Evolutionary conservation across 306 rosid genomes (phyloP).

Genomic region (Citrullus amarus): DNA sequence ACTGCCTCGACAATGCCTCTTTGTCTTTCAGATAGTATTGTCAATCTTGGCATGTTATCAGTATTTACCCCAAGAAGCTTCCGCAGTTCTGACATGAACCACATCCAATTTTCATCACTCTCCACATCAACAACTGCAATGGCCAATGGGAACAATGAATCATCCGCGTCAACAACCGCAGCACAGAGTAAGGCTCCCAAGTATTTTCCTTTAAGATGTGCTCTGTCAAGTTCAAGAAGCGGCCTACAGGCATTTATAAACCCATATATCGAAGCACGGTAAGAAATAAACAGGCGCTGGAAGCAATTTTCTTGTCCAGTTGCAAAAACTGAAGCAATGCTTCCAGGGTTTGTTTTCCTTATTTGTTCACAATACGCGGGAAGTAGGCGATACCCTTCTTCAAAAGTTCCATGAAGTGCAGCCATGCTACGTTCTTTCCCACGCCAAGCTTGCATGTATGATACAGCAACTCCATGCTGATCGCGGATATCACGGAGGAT

Average conservation of each 20-base stretch:
- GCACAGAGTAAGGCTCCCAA: slow-evolving; percentile 82
- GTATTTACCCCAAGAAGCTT: slow-evolving; percentile 95
- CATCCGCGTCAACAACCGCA: slow-evolving; percentile 88
- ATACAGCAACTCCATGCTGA: slow-evolving; percentile 96
- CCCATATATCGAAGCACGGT: slow-evolving; percentile 87
- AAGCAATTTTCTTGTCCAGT: slow-evolving; percentile 85
- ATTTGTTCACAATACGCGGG: slow-evolving; percentile 90
- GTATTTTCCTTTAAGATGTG: slow-evolving; percentile 88
- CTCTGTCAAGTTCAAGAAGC: slow-evolving; percentile 85
- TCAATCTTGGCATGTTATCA: slow-evolving; percentile 90
- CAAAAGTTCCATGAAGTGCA: slow-evolving; percentile 97
- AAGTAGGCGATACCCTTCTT: slow-evolving; percentile 89
- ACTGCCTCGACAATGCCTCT: slow-evolving; percentile 73
- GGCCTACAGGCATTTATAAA: slow-evolving; percentile 96
- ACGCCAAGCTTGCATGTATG: slow-evolving; percentile 99
- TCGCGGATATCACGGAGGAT: slow-evolving; percentile 90
- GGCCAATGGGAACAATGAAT: slow-evolving; percentile 80
- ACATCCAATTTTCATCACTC: slow-evolving; percentile 96
- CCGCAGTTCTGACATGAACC: slow-evolving; percentile 96
- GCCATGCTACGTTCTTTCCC: slow-evolving; percentile 99
- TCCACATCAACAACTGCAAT: slow-evolving; percentile 82
- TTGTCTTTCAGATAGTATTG: slow-evolving; percentile 86
- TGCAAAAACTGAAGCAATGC: slow-evolving; percentile 90
- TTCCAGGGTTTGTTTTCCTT: slow-evolving; percentile 84
- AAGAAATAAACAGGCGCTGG: slow-evolving; percentile 75